Base-by-base conservation (phyloP, 2,329 filamentous ascomycete genomes). In the Zasmidium citrigriseum region DNA sequence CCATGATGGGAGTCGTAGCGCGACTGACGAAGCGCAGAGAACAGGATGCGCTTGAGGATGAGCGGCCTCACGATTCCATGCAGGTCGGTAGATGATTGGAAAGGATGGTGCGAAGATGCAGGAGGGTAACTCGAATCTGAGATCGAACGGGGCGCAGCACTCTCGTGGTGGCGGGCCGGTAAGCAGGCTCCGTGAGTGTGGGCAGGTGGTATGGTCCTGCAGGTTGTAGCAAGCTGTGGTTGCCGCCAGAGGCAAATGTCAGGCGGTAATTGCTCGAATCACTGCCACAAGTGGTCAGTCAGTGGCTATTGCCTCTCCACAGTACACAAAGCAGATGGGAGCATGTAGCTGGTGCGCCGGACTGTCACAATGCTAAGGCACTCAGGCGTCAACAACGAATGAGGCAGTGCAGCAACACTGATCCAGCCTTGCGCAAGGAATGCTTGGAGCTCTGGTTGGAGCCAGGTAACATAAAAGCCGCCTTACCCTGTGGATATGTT, bases 1-100 rank as follows among this genome's bases (percentile, higher is more conserved):
- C 49, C 55, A 57, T 57, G 29, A 14, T 44, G n/a, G 27, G 14
- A 14, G 34, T 41, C 34, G 34, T n/a, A 16, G 18, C 34, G 34
- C 18, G 34, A 41, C 34, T 41, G 34, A 41, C 34, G 34, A 41
- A 41, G 12, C 14, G 34, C 12, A 41, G 34, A 16, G 34, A 41
- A 41, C 14, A n/a, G 34, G 34, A 16, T n/a, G 34, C 7, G 34
- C 34, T 41, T 11, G 34, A 41, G 7, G 7, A 41, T 41, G 34
- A 16, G 34, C 34, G 34, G 34, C 34, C 34, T 41, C 34, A 41
- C 5, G 34, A 16, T 41, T n/a, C 34, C 34, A 41, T 41, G 34
- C 34, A 49, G 47, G 24, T 12, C 11, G 23, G 18, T 47, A 16
- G 16, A 12, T 18, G 46, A 48, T 18, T 23, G 47, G 23, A 23